Conservation (phyloP, 164 flowering plant species). For the Nymphaea thermarum region DNA sequence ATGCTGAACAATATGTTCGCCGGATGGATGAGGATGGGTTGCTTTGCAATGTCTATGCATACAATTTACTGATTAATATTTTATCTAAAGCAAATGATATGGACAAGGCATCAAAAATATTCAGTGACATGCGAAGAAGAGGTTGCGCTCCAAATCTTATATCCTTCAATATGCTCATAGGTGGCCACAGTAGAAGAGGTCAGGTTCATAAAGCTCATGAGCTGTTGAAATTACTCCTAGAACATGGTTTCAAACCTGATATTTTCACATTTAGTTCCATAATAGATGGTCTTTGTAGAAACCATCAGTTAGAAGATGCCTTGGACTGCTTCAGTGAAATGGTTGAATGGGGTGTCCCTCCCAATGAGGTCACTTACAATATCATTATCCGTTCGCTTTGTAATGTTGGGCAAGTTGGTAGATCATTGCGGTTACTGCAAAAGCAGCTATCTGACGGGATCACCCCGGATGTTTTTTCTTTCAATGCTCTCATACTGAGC, state of each 20-base stretch:
- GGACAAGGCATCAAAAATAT: conserved; percentile 38
- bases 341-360: conserved; percentile 70
- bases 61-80: conserved; percentile 73
- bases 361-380: conserved; percentile 60
- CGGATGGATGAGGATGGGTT: conserved; percentile 40
- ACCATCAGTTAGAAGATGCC: conserved; percentile 45
- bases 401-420: conserved; percentile 39
- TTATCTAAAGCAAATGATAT: conserved; percentile 48
- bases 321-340: conserved; percentile 70
- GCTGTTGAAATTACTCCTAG: conserved; percentile 48
- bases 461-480: conserved; percentile 50
- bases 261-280: conserved; percentile 69
- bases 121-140: conserved; percentile 39
- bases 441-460: conserved; percentile 56
- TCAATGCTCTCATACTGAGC: conserved; percentile 60
- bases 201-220: conserved; percentile 33
- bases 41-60: conserved; percentile 41
- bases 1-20: conserved; percentile 38
- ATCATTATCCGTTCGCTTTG: conserved; percentile 60
- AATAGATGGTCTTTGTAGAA: conserved; percentile 72
- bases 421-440: conserved; percentile 35
- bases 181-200: conserved; percentile 48
- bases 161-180: conserved; percentile 75
- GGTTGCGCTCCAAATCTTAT: conserved; percentile 63
- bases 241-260: conserved; percentile 61